Evolutionary conservation across 2,329 filamentous ascomycete genomes (phyloP), one percentile per base, ranked within the genome.

Genomic region (Diplodia mutila): DNA sequence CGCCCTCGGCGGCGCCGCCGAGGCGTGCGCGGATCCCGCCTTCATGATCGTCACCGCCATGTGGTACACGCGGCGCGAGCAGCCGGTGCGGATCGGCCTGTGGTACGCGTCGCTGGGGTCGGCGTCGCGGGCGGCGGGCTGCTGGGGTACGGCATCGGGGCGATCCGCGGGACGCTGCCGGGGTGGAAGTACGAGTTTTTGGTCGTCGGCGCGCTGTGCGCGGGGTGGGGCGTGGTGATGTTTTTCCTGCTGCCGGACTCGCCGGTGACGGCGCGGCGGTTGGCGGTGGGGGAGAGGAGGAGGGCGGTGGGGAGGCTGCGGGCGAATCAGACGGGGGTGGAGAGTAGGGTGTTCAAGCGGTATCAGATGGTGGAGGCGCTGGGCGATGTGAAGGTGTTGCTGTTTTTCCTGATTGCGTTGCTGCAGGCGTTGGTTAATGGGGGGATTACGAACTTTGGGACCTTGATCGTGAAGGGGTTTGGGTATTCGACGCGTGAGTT

Each of bases 1-100:
- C 6, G 89, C 87, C 0, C 77, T 92, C 7, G 83, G 92, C 4
- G 90, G 90, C 59, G 85, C 90, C 59, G 91, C 91, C 72, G 90
- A 92, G 76, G 85, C 89, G 0, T 85, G 85, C 53, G 79, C 82
- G 39, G 73, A 79, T 86, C 75, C 75, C 16, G 75, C 73, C 4
- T 77, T 80, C 57, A 77, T 78, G 18, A 73, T 83, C 1, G 85
- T 89, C 57, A 85, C 86, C 79, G 83, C 76, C 61, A 87, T 88
- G 85, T 89, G 87, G 86, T 89, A 85, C 80, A 81, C 85, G 48
- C 81, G 86, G 63, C 80, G 82, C 68, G 87, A 87, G 70, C 86
- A 88, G 74, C 85, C 85, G 0, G 70, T 84, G 46, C 75, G 85
- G 4, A 83, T 84, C 6, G 82, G 82, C 7, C 80, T 81, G 1